Evolutionary conservation across 2,329 filamentous ascomycete genomes (phyloP).

Genomic region (Raffaelea deltoideospora): DNA sequence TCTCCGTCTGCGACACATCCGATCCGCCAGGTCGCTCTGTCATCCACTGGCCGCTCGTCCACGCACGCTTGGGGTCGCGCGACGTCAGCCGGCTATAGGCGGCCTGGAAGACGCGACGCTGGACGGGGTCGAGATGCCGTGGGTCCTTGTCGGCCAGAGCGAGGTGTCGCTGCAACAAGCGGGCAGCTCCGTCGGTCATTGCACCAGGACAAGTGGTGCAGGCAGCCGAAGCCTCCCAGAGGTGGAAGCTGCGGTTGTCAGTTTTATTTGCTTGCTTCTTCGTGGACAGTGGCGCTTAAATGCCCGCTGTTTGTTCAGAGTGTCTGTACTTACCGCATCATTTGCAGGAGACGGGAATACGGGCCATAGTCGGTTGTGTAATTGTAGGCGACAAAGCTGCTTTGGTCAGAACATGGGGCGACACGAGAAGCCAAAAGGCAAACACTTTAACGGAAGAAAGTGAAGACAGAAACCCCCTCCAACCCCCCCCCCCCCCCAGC

Average conservation of each 20-base stretch:
- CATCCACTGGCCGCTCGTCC: constrained; percentile 70
- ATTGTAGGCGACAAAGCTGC: constrained; percentile 39
- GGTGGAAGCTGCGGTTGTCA: constrained; percentile 23
- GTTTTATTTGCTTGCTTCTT: neutral
- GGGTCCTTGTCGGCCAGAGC: constrained; percentile 8
- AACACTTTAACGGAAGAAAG: too few species aligned
- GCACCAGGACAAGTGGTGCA: constrained; percentile 50
- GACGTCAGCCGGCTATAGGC: constrained; percentile 38
- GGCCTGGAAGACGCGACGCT: constrained; percentile 31
- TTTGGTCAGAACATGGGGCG: neutral
- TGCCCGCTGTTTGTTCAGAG: too few species aligned
- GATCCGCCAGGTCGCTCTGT: constrained; percentile 55
- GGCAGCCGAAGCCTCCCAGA: constrained; percentile 45
- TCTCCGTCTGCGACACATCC: constrained; percentile 55
- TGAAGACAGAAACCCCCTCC: too few species aligned
- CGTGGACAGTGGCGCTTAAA: neutral
- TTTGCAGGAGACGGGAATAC: constrained; percentile 43
- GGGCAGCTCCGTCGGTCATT: constrained; percentile 50
- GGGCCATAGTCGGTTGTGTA: constrained; percentile 37
- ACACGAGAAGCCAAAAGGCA: neutral
- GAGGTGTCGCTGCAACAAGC: constrained; percentile 31
- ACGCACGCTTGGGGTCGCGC: constrained; percentile 33
- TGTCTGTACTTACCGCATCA: constrained; percentile 28
- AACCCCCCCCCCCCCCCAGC: too few species aligned
- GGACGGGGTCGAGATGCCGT: constrained; percentile 13